Evolutionary conservation across 768 basidiomycete species (phyloP).

Genomic region (Nidularia sp.): DNA sequence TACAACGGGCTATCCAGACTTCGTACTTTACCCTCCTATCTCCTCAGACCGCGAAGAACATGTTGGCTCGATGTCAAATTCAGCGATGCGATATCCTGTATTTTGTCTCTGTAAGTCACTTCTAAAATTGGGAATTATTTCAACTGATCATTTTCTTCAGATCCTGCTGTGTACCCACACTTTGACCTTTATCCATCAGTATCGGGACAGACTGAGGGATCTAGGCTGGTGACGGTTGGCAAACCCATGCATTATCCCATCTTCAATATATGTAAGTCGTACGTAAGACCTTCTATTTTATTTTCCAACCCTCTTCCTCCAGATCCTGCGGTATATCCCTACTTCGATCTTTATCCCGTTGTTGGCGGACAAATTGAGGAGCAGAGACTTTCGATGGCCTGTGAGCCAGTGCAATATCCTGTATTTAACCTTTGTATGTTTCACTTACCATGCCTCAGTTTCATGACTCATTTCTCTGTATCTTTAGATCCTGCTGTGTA

Average conservation of each 20-base stretch:
- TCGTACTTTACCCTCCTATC: no score
- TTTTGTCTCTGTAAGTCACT: background rate
- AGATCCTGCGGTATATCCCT: slow-evolving; percentile 2
- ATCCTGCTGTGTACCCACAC: slow-evolving; percentile 1
- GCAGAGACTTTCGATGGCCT: no score
- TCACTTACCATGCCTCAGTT: no score
- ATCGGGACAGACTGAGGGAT: no score
- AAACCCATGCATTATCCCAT: background rate
- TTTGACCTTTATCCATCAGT: slow-evolving; percentile 1
- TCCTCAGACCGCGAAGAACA: no score
- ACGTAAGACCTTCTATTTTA: background rate
- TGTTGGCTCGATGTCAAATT: no score
- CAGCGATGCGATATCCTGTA: background rate
- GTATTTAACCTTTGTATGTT: background rate
- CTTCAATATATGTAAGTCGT: background rate
- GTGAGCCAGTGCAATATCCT: background rate
- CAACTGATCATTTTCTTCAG: background rate
- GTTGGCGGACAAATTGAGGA: no score
- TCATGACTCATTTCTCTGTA: no score
- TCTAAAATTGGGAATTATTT: background rate
- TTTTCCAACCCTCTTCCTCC: background rate
- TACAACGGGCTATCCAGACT: no score
- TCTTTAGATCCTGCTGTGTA: slow-evolving; percentile 1
- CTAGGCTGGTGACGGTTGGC: no score
- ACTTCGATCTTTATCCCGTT: slow-evolving; percentile 2